Percentiles rank a stretch among this genome's conserved stretches.
Evolutionary conservation across 2,329 filamentous ascomycete genomes (phyloP).

Genomic region (Colletotrichum liriopes): DNA sequence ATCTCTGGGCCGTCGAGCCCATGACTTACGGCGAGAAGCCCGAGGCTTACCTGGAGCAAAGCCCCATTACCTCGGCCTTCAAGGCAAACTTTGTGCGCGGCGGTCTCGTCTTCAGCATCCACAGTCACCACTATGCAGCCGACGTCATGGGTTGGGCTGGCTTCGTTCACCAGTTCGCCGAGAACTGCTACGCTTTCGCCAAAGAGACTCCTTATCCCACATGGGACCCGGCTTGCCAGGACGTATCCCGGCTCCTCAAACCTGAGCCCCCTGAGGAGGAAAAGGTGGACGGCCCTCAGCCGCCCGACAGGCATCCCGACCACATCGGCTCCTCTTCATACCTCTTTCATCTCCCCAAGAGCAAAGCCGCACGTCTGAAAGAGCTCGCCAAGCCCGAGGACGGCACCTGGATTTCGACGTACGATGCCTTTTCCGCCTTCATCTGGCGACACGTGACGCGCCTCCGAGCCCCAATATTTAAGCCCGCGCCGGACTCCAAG

Average conservation of each 20-base stretch:
- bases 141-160: constrained; percentile 60
- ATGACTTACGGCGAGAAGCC: constrained; percentile 59
- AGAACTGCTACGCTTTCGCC: constrained; percentile 57
- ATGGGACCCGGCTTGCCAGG: constrained; percentile 55
- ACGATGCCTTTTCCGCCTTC: constrained; percentile 61
- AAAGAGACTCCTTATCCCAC: constrained; percentile 50
- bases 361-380: constrained; percentile 59
- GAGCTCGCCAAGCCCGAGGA: constrained; percentile 52
- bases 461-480: constrained; percentile 53
- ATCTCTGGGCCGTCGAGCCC: constrained; percentile 52
- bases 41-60: constrained; percentile 53
- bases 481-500: constrained; percentile 48
- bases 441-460: constrained; percentile 58
- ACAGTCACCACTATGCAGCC: constrained; percentile 60
- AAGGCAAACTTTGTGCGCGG: constrained; percentile 60
- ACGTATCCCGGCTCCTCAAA: constrained; percentile 53
- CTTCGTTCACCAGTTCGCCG: constrained; percentile 57
- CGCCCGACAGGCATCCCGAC: constrained; percentile 49
- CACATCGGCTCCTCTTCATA: constrained; percentile 48
- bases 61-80: constrained; percentile 55
- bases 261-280: constrained; percentile 47
- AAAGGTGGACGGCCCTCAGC: constrained; percentile 51
- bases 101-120: constrained; percentile 59
- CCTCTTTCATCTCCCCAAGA: constrained; percentile 61
- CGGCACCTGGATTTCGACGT: constrained; percentile 61